These are phyloP conservation scores for Drechslerella dactyloides DNA, from an alignment of 2,329 filamentous ascomycete species.

Conservation along the genomic window DNA sequence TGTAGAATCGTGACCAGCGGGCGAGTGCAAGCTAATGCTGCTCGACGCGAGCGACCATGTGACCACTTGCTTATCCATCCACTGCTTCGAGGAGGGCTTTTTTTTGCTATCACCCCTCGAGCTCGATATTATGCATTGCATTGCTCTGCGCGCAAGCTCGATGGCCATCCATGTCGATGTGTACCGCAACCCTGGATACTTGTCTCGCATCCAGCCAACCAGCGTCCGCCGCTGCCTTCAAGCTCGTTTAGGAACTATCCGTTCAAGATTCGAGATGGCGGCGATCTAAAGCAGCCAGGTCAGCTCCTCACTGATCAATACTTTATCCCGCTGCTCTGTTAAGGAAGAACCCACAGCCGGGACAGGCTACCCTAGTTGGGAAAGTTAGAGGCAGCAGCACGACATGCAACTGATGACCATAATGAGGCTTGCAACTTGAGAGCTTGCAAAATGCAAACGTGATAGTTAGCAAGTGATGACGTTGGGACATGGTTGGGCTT, in stretches of 20 bases:
- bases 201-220: not conserved
- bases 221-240: not conserved
- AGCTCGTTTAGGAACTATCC: slow-evolving; percentile 5
- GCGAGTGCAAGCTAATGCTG: not conserved
- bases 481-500: slow-evolving; percentile 2
- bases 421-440: not conserved
- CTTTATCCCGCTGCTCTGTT: too few species aligned
- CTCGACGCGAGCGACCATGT: slow-evolving; percentile 3
- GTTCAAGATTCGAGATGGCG: not conserved
- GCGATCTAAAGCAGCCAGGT: slow-evolving; percentile 7
- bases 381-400: not conserved
- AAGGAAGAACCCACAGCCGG: not conserved
- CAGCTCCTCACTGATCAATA: slow-evolving; percentile 1
- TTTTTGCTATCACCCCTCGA: not conserved
- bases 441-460: not conserved
- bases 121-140: slow-evolving; percentile 4
- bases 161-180: not conserved
- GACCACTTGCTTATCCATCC: not conserved
- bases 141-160: not conserved
- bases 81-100: not conserved
- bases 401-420: not conserved
- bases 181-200: slow-evolving; percentile 1
- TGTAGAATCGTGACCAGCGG: slow-evolving; percentile 1
- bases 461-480: not conserved
- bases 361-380: not conserved